These are phyloP conservation scores for Aspergillus sclerotiicarbonarius DNA, from an alignment of 495 filamentous ascomycete genomes.

Conservation along the genomic window DNA sequence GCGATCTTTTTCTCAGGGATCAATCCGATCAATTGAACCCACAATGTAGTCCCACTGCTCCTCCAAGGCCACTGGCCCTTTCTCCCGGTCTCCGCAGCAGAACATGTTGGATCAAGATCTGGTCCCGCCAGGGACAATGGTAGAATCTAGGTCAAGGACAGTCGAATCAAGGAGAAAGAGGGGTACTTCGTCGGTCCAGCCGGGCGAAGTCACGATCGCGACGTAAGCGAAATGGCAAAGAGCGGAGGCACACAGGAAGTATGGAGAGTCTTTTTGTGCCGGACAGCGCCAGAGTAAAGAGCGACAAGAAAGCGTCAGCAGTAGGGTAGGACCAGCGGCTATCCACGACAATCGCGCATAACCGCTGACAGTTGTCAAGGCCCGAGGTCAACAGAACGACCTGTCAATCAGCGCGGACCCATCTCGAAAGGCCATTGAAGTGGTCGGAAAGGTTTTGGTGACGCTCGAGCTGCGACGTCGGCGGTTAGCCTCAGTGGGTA, in stretches of 20 bases:
- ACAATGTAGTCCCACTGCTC: constrained; percentile 97
- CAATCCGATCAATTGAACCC: constrained; percentile 31
- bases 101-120: constrained; percentile 55
- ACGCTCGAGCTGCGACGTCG: constrained; percentile 2
- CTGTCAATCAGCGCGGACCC: constrained; percentile 13
- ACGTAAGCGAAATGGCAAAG: constrained; percentile 10
- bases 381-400: background rate
- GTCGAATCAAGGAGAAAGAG: constrained; percentile 10
- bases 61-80: constrained; percentile 66
- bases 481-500: constrained; percentile 5
- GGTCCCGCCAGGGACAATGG: constrained; percentile 34
- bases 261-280: constrained; percentile 9
- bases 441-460: constrained; percentile 3
- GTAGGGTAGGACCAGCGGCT: constrained; percentile 13
- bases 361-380: constrained; percentile 12
- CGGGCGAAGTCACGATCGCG: constrained; percentile 35
- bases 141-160: constrained; percentile 7
- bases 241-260: constrained; percentile 3
- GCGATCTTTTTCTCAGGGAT: constrained; percentile 7
- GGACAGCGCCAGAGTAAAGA: constrained; percentile 8
- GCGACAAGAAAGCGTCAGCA: constrained; percentile 12
- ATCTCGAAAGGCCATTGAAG: constrained; percentile 11
- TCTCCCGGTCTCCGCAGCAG: constrained; percentile 69
- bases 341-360: constrained; percentile 17
- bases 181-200: constrained; percentile 45